Base-by-base conservation (phyloP, 78 protist genomes). In the Diacronema lutheri region DNA sequence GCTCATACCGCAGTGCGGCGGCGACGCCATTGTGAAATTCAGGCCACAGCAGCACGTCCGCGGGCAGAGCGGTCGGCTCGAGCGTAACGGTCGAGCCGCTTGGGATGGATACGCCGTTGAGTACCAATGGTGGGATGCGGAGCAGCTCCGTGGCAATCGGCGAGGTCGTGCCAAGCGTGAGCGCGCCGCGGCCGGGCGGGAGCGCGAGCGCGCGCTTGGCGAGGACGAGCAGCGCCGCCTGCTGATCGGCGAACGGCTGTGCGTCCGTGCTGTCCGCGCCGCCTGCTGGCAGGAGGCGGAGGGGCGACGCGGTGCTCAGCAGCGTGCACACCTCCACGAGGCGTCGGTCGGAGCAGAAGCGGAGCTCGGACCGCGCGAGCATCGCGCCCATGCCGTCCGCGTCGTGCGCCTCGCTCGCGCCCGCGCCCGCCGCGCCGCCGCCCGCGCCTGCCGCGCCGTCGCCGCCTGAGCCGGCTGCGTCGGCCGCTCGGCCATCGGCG, bases 21-120 rank as follows among this genome's bases (percentile, higher is more conserved):
- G 98, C 94, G 41, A 76, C 94, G 55, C 96, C 96, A 60, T 93
- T 93, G 89, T 94, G 96, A 86, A 96, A 96, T 29, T 90, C 90
- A 16, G 98, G 92, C 98, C 98, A 96, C 29, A 20, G 26, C 3
- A 72, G 12, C 37, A 29, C 29, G 68, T 71, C 83, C 21, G 79
- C 46, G n/a, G 71, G 60, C 46, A 81, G 12, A 20, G 46, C 33
- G 60, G 58, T 0, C 38, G 23, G 6, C n/a, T 71, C 81, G 1
- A 84, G 73, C 73, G 73, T 60, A 31, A 84, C 25, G 40, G 78
- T 76, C 19, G 81, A 82, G 44, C n/a, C 74, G 55, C 73, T 83
- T 4, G 86, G 33, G 14, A 41, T 31, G 14, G 38, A 4, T 35
- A 35, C 50, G n/a, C 86, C 86, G 31, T 44, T 87, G 58, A 83